Base-by-base conservation (phyloP, 2,329 filamentous ascomycete genomes). In the Lithohypha guttulata region DNA sequence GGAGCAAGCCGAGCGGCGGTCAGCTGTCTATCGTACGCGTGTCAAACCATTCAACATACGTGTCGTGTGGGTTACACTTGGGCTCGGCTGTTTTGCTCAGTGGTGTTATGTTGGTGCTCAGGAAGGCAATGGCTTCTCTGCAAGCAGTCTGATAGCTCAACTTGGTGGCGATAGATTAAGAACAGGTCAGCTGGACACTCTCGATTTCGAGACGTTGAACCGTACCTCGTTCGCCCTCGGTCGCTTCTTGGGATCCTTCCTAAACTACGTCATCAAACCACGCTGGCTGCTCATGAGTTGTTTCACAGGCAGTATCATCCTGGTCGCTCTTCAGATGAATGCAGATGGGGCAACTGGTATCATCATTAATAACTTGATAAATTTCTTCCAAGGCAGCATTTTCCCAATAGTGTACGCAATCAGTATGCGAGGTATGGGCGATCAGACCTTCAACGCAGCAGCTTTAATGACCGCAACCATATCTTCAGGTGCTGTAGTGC, bases 91-190 rank as follows among this genome's bases (percentile, higher is more conserved):
- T 2, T 66, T 73, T 50, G 65, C 67, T 8, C 67, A 71, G 46
- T 77, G 73, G 51, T 75, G 70, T 57, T 79, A 78, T 46, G 69
- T 76, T 1, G 75, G 73, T 9, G 71, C 65, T 1, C 74, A 79
- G 52, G 75, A 79, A 57, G 65, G 66, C 19, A 57, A 73, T 14
- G 66, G 70, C 2, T 68, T 64, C 6, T 61, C 59, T 9, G 70
- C 72, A 37, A 50, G 55, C 17, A 49, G 56, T 2, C 73, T 72
- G 39, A 53, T 73, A 17, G 19, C 42, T 1, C 41, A 53, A 3
- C 59, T 66, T 5, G 9, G 15, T 13, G 6, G 11, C n/a, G 4
- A n/a, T 13, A 4, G n/a, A 14, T n/a, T 28, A 14, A 28, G 26
- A 28, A 10, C 4, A 14, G n/a, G 19, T 2, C 43, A 42, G 11